Evolutionary conservation across 768 basidiomycete species (phyloP).

Genomic region (Boletellus emodensis): DNA sequence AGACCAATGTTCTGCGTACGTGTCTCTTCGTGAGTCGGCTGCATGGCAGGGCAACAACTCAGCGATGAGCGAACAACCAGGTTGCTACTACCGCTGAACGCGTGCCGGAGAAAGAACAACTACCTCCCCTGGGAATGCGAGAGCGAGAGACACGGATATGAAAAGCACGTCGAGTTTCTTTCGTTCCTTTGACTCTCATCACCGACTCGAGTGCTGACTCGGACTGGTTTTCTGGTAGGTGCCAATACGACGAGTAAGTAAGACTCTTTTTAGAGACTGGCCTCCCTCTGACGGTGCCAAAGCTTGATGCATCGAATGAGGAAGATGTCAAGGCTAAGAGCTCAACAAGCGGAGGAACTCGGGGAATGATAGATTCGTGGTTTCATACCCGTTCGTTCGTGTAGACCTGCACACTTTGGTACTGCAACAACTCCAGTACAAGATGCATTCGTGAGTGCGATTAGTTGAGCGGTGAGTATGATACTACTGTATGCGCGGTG

Average conservation of each 20-base stretch:
- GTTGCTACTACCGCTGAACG: slow-evolving; percentile 81
- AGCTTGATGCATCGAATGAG: slow-evolving; percentile 91
- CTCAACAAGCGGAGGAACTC: slow-evolving; percentile 39
- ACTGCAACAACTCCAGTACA: neutral
- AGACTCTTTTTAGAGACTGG: neutral
- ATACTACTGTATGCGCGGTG: neutral
- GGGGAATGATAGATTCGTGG: slow-evolving; percentile 26
- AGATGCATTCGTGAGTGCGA: slow-evolving; percentile 13
- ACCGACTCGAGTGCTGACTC: no score
- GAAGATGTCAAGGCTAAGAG: slow-evolving; percentile 70
- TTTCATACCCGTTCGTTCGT: slow-evolving; percentile 13
- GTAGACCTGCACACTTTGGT: slow-evolving; percentile 6
- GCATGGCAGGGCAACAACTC: neutral
- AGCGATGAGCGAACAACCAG: slow-evolving; percentile 43
- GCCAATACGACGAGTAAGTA: slow-evolving; percentile 92
- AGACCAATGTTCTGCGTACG: slow-evolving; percentile 89
- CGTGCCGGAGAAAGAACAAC: slow-evolving; percentile 71
- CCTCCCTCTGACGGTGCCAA: neutral
- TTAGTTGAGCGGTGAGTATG: slow-evolving; percentile 10
- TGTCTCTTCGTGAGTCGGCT: slow-evolving; percentile 16
- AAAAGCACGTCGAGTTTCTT: slow-evolving; percentile 53
- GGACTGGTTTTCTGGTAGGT: slow-evolving; percentile 51
- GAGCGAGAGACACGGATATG: slow-evolving; percentile 80
- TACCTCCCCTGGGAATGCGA: slow-evolving; percentile 95
- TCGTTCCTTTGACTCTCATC: no score